A percentile compares a stretch with the other conserved stretches of the same genome.
Evolutionary conservation across 2,329 filamentous ascomycete species (phyloP).

Genomic region (Fusarium stilboides): DNA sequence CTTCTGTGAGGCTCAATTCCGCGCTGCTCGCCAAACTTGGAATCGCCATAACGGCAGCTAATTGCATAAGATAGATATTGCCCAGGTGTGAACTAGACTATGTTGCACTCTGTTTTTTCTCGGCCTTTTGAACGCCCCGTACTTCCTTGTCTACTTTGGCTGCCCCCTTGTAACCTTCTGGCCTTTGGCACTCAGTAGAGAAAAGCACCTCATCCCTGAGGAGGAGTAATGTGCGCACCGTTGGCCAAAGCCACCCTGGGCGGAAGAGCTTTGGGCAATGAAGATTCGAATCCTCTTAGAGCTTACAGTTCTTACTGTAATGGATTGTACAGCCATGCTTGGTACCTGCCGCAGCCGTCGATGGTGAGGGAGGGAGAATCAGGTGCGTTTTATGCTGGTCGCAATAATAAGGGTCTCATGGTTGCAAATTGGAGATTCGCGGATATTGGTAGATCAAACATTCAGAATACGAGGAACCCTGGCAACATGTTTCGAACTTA

Average conservation of each 20-base stretch:
- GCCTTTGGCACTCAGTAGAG: slow-evolving; percentile 18
- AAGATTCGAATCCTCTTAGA: slow-evolving; percentile 32
- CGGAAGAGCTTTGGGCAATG: slow-evolving; percentile 32
- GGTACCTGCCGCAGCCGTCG: slow-evolving; percentile 23
- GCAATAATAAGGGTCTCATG: slow-evolving; percentile 8
- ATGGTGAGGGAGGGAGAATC: slow-evolving; percentile 33
- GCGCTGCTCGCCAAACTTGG: slow-evolving; percentile 21
- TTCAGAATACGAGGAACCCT: slow-evolving; percentile 36
- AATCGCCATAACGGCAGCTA: slow-evolving; percentile 40
- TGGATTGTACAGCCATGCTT: slow-evolving; percentile 12
- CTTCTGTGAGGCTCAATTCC: slow-evolving; percentile 26
- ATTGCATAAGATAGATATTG: slow-evolving; percentile 37
- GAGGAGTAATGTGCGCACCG: slow-evolving; percentile 14
- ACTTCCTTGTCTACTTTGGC: slow-evolving; percentile 27
- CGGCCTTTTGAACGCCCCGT: slow-evolving; percentile 34
- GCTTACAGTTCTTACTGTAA: slow-evolving; percentile 16
- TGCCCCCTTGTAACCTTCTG: slow-evolving; percentile 14
- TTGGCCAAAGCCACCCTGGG: slow-evolving; percentile 44
- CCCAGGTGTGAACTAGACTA: slow-evolving; percentile 5
- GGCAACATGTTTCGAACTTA: slow-evolving; percentile 24
- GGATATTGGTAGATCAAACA: slow-evolving; percentile 36
- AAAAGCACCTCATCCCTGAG: slow-evolving; percentile 34
- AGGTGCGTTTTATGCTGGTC: slow-evolving; percentile 36
- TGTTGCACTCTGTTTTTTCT: slow-evolving; percentile 18
- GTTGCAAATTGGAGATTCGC: slow-evolving; percentile 23